Conservation (phyloP, 2,329 filamentous ascomycete species). For the Neurospora crassa region DNA sequence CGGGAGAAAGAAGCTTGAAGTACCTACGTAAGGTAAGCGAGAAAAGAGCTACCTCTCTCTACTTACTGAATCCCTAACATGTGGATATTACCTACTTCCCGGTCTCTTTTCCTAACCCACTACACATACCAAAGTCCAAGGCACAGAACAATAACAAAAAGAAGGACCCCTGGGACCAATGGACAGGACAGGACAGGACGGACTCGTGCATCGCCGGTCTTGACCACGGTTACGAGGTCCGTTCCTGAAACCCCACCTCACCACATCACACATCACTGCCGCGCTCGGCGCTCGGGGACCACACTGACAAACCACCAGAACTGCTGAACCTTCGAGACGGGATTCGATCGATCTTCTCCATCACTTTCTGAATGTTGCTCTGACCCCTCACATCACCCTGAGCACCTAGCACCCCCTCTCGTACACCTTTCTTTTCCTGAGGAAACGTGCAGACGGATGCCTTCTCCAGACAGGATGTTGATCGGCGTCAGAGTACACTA, state of each 20-base stretch:
- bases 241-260: neutral
- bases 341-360: neutral
- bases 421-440: neutral
- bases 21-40: neutral
- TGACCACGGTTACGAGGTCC: neutral
- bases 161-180: neutral
- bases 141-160: neutral
- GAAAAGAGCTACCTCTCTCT: neutral
- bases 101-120: neutral
- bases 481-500: neutral
- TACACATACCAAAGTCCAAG: neutral
- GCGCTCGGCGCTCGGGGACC: neutral
- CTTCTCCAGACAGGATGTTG: neutral
- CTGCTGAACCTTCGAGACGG: neutral
- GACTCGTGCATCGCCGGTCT: neutral
- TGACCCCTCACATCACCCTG: neutral
- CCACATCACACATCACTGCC: too few species aligned
- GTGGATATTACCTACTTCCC: neutral
- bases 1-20: neutral
- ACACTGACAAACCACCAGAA: neutral
- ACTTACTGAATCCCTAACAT: neutral
- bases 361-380: neutral
- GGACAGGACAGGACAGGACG: neutral
- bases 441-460: neutral
- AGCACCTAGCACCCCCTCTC: neutral